Base-by-base conservation (phyloP, 2,329 filamentous ascomycete genomes). In the Fusarium brachygibbosum region DNA sequence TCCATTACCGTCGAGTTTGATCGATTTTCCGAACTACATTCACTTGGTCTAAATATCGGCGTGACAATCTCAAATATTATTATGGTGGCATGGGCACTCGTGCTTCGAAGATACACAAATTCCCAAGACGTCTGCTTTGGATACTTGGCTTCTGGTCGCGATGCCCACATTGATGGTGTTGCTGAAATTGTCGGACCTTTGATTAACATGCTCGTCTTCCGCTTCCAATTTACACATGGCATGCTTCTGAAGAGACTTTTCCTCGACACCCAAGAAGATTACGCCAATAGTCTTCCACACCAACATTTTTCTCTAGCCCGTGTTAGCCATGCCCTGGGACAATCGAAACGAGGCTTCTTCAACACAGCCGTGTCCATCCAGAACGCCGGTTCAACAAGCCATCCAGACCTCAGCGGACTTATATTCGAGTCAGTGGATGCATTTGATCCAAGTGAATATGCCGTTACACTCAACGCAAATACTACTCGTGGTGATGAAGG, bases 161-260 rank as follows among this genome's bases (percentile, higher is more conserved):
- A 74, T 42, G 63, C 51, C 7, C 41, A 5, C 8, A 69, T 74
- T 16, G 35, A 62, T n/a, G 67, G 64, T 1, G 54, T 74, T 10
- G 51, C 63, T 6, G 58, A 64, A 0, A 69, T 73, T 11, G 41
- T 74, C 42, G 72, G 69, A 2, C 69, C 71, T 23, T 50, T 74
- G 2, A 68, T 74, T 69, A 87, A 86, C 65, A 88, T 88, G 83
- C 79, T 88, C 3, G 82, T 85, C 49, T 86, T 83, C 63, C 81
- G 84, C 16, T 78, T 87, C 13, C 74, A 77, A 57, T 70, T 85
- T 14, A 46, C 57, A 1, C 12, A 56, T 0, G 55, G 37, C 7
- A 63, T 63, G n/a, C 66, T 54, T 61, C 77, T 59, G 50, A 75
- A 70, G 56, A 79, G 45, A 55, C 78, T 14, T 71, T 86, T 85